Evolutionary conservation across 306 rosid species (phyloP), one percentile per base, ranked within the genome.

Genomic region (Inga laurina): DNA sequence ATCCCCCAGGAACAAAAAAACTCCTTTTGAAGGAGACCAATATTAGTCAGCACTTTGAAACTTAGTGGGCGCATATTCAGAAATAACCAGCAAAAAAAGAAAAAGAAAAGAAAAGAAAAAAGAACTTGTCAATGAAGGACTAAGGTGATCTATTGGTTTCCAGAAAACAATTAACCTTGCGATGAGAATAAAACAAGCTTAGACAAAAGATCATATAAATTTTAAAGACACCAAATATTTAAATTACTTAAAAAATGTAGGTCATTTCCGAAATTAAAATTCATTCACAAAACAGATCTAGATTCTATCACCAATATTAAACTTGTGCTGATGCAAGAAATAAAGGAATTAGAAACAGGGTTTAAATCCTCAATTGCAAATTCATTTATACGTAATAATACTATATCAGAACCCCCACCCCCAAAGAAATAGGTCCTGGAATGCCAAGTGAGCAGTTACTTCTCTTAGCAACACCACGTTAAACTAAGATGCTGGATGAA

Each of bases 211-310:
- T 27, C 46, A 18, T 24, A 76, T 44, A 77, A 48, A 48, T 37
- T 75, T 14, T 41, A 66, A 71, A 51, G 61, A 54, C 22, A 15
- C 62, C 19, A 39, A 78, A 64, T 83, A 61, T 45, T 78, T 34
- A 79, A 78, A 78, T 49, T 35, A 39, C 75, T 61, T 62, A 8
- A 65, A n/a, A 72, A 56, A 49, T 52, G 19, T 35, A 69, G 75
- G 67, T 35, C 52, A 71, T 11, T 18, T 73, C 8, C 41, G 72
- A 75, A 30, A 51, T 39, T 65, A 13, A 30, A 79, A 73, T 27
- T 67, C 30, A 65, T 39, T 72, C 75, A 49, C 62, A 10, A 21
- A 66, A n/a, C 57, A 34, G 54, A 79, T 51, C 30, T n/a, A 19
- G 44, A 34, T 39, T 41, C 52, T 5, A 59, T 79, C 45, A 79